Evolutionary conservation across 768 basidiomycete species (phyloP), one percentile per base, ranked within the genome.

Genomic region (Amanita polypyramis): DNA sequence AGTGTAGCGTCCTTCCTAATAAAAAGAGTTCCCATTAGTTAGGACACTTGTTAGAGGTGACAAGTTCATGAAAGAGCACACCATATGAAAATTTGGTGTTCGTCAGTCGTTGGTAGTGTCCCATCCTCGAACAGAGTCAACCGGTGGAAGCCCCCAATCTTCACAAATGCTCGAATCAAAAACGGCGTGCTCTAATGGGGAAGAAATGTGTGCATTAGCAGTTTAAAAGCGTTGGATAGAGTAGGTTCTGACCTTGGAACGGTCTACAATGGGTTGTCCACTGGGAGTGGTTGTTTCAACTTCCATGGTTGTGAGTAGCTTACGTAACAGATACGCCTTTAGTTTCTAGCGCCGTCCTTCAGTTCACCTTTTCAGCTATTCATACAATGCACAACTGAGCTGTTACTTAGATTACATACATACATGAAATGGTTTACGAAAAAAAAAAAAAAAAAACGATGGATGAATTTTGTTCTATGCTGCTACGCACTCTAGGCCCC

Each of bases 81-180:
- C 88, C 88, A 91, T 5, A 84, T 83, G 55, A 82, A 90, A 29
- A 91, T 64, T 58, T 89, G 86, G 40, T 86, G 82, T 58, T 91
- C 88, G 52, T 91, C 88, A 5, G 80, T 79, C 2, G 80, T 80
- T 5, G 88, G 88, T 2, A 85, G 69, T 2, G 76, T 73, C 0
- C 84, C 80, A 50, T 90, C 85, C 57, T 91, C 85, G 54, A 91
- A 91, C 47, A 85, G 70, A 3, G 70, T 64, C 19, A 87, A 65
- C 35, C 83, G 74, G 60, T 90, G 88, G 60, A 87, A 88, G 32
- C 77, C 68, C 15, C 85, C 85, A 33, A 86, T 76, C 75, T 88
- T 90, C 49, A 90, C 74, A 61, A 91, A 91, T 11, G 86, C 71
- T 43, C 88, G 76, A 30, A 91, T 79, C 46, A 91, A 77, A 62